Evolutionary conservation across 2,329 filamentous ascomycete species (phyloP), one percentile per base, ranked within the genome.

Genomic region (Ophiostoma angusticollis): DNA sequence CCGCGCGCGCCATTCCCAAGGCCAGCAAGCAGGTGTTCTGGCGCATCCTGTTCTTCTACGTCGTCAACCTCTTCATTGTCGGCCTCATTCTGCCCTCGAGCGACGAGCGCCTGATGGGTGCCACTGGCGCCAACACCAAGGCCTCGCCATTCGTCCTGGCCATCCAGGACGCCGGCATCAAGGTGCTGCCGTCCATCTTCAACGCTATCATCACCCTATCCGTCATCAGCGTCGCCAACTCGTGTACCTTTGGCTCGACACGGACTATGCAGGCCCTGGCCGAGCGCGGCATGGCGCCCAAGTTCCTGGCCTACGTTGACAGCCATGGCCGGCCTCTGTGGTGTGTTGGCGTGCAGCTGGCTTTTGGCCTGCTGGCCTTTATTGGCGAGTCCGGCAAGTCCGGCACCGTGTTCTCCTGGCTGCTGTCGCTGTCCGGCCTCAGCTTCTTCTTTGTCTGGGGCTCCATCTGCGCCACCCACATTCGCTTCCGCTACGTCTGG

Each of bases 401-500:
- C 47, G 52, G 48, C 27, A 58, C 58, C 1, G 65, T 74, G 45
- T 80, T 80, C 60, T 63, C 62, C 50, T 81, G 76, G 76, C 66
- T 81, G 39, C 64, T 84, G 27, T 71, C 81, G 1, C 69, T 87
- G 16, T 83, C 79, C 0, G 81, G 80, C 37, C 71, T 86, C 9
- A 74, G 75, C 3, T 78, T 74, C 44, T 74, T 87, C 55, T 83
- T 86, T 58, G 80, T 80, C 19, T 87, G 81, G 81, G 76, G 73
- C 25, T 79, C 68, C 42, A 75, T 79, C 53, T 79, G 74, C 54
- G 57, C 74, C 3, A 66, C 73, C 0, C 74, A 80, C 53, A 79
- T 80, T 52, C 71, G 73, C 32, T 80, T 80, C 68, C 70, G 76
- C 42, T 56, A 66, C 31, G 74, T 64, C 12, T 80, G 75, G 76